These are phyloP conservation scores for Clarireedia paspali DNA, from an alignment of 2,329 filamentous ascomycete genomes.

Conservation along the genomic window DNA sequence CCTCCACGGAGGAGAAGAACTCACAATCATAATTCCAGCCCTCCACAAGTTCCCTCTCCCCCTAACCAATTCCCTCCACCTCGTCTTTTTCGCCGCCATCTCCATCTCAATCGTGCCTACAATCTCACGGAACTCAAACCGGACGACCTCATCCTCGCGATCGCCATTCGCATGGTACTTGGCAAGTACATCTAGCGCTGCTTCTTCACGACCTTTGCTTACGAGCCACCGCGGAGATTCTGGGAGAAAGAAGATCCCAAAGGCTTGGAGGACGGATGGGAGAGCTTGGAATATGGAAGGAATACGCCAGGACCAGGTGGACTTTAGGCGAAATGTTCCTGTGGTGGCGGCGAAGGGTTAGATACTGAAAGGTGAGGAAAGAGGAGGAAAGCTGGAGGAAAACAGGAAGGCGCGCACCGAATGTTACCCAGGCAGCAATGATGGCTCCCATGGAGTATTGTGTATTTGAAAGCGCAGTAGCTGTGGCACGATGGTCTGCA, in stretches of 20 bases:
- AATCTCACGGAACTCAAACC: conserved; percentile 32
- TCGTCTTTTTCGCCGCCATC: conserved; percentile 31
- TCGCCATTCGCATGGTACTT: conserved; percentile 49
- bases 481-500: conserved; percentile 26
- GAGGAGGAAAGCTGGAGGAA: neutral
- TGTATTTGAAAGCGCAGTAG: conserved; percentile 30
- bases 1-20: neutral
- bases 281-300: conserved; percentile 14
- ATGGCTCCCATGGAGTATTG: conserved; percentile 31
- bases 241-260: conserved; percentile 44
- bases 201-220: conserved; percentile 41
- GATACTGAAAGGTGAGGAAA: no score
- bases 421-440: conserved; percentile 35
- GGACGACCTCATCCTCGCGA: conserved; percentile 38
- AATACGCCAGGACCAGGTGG: conserved; percentile 17
- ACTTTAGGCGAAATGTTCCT: conserved; percentile 9
- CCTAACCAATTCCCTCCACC: conserved; percentile 11
- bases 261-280: conserved; percentile 21
- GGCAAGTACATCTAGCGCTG: conserved; percentile 43
- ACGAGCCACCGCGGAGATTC: conserved; percentile 55
- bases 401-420: conserved; percentile 6
- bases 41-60: conserved; percentile 13
- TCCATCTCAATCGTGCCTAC: conserved; percentile 12
- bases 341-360: neutral
- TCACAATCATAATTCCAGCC: conserved; percentile 11